Percentiles rank a stretch among this genome's conserved stretches.
phyloP scores from a whole-genome alignment of 805 yeast species.

The Barnettozyma pratensis region DNA sequence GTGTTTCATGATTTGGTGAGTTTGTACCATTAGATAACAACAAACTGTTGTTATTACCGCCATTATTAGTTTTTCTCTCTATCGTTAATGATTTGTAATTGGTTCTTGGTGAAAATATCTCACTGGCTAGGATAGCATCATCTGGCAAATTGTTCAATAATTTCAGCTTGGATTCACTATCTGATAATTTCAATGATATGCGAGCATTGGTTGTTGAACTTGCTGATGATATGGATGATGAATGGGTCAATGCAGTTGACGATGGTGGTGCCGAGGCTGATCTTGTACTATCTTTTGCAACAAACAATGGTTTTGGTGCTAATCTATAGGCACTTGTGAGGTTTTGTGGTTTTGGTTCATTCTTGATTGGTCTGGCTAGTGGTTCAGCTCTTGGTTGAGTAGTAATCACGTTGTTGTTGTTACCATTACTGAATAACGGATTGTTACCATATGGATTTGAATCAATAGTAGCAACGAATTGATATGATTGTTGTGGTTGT shows the following conservation, averaged over 20 bases:
- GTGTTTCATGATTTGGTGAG: constrained; percentile 2
- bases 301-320: constrained; percentile 57
- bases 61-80: constrained; percentile 29
- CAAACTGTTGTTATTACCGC: not conserved
- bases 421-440: constrained; percentile 49
- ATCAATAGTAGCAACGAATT: constrained; percentile 29
- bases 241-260: not conserved
- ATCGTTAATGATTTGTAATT: constrained; percentile 51
- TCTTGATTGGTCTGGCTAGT: constrained; percentile 42
- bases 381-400: constrained; percentile 36
- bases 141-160: constrained; percentile 49
- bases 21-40: too few species aligned
- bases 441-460: constrained; percentile 77
- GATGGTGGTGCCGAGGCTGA: not conserved
- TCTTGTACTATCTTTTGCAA: constrained; percentile 13
- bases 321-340: constrained; percentile 56
- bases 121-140: constrained; percentile 64
- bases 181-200: constrained; percentile 4
- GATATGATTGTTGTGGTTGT: constrained; percentile 20
- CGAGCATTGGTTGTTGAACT: constrained; percentile 5
- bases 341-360: constrained; percentile 55
- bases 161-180: constrained; percentile 14
- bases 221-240: constrained; percentile 1
- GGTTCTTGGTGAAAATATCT: constrained; percentile 60
- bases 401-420: constrained; percentile 31